Base-by-base conservation (phyloP, 1,139 yeast species). In the Pichia sp. region DNA sequence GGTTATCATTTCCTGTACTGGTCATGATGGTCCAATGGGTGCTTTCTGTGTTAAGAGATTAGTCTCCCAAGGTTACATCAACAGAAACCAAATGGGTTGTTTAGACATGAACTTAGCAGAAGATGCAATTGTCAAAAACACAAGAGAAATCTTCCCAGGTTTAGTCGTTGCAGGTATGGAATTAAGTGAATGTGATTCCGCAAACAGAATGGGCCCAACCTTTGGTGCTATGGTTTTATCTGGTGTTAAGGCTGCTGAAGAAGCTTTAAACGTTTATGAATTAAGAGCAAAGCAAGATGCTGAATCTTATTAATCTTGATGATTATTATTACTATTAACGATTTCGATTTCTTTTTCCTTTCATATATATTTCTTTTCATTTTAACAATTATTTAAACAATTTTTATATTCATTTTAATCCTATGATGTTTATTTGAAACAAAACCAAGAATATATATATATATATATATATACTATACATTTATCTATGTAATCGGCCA, bases 11-110 rank as follows among this genome's bases (percentile, higher is more conserved):
- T 82, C 89, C 16, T 80, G 89, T 52, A 78, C 87, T 38, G 92
- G 92, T 47, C 92, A 84, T 60, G 92, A 84, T 63, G 92, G 92
- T 58, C 89, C 89, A 47, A 82, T 83, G 67, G 92, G 92, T 51
- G 90, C 90, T n/a, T 83, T 82, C 68, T 76, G 80, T 51, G 89
- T 85, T 55, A 76, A 76, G 69, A 70, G 80, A 61, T 66, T 75
- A 48, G 69, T 67, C 30, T 61, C 70, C 40, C 69, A 72, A 42
- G 76, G 72, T 45, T 68, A 67, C 23, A 67, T 71, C 54, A 65
- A 70, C 54, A 72, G 77, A 62, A 83, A 81, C 48, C 86, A 84
- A 49, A 84, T 84, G 92, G 78, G 84, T 62, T 88, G 89, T 56
- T 73, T 84, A 42, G 90, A 84, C 64, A 84, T 84, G 89, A 80